These are phyloP conservation scores for Cryptococcus sp. DNA, from an alignment of 1,284 basidiomycete species.

Conservation along the genomic window DNA sequence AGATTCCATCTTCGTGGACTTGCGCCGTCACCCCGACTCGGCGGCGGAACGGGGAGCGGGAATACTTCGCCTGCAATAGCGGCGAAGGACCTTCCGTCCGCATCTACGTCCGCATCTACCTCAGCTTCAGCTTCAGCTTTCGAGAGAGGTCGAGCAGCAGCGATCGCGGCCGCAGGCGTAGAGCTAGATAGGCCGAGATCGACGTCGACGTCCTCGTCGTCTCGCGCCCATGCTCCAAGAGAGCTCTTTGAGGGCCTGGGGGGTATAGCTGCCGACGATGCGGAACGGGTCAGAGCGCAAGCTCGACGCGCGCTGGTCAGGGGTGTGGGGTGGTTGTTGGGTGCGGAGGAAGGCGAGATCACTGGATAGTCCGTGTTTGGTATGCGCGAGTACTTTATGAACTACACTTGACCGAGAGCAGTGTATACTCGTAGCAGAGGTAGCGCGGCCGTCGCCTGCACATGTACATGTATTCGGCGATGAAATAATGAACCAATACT, in stretches of 20 bases:
- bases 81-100: no score
- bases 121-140: not conserved
- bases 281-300: conserved; percentile 41
- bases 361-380: not conserved
- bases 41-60: not conserved
- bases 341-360: conserved; percentile 51
- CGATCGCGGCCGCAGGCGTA: conserved; percentile 7
- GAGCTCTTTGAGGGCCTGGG: conserved; percentile 33
- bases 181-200: conserved; percentile 7
- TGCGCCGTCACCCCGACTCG: conserved; percentile 4
- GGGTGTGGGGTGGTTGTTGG: conserved; percentile 54
- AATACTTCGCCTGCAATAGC: no score
- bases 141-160: conserved; percentile 1
- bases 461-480: no score
- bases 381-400: no score
- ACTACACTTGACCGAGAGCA: not conserved
- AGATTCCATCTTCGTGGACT: conserved; percentile 18
- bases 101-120: no score
- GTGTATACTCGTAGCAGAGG: no score
- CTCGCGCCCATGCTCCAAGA: not conserved
- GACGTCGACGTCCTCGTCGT: not conserved
- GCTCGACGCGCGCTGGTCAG: conserved; percentile 51
- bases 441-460: no score
- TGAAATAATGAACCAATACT: no score
- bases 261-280: conserved; percentile 20